These are phyloP conservation scores for Salix caprea DNA, from an alignment of 345 rosid genomes.

Conservation along the genomic window DNA sequence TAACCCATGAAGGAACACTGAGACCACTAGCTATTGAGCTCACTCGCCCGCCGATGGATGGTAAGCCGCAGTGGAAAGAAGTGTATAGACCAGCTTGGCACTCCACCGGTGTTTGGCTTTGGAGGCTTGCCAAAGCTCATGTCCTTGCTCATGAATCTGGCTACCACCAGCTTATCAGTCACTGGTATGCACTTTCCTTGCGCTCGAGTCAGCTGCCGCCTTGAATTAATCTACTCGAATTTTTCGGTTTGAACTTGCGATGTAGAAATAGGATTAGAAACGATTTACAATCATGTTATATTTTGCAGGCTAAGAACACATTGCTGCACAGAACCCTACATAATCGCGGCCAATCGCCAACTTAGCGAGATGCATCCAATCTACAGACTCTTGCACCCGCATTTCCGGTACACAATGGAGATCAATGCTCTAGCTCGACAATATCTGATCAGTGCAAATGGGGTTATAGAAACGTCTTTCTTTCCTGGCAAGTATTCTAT, in stretches of 20 bases:
- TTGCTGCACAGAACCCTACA: slow-evolving; percentile 47
- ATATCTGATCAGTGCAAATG: slow-evolving; percentile 42
- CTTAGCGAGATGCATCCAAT: slow-evolving; percentile 65
- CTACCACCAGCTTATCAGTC: slow-evolving; percentile 64
- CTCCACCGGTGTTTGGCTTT: slow-evolving; percentile 56
- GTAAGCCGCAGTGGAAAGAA: slow-evolving; percentile 62
- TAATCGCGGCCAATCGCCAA: slow-evolving; percentile 56
- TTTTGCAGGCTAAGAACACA: slow-evolving; percentile 18
- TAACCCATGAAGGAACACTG: slow-evolving; percentile 45
- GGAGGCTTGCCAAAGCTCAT: slow-evolving; percentile 73
- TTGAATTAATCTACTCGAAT: too few species aligned
- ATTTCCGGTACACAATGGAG: slow-evolving; percentile 71
- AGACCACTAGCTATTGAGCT: slow-evolving; percentile 64
- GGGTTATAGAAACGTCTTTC: slow-evolving; percentile 53
- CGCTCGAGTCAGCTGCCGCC: background rate
- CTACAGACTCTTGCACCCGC: slow-evolving; percentile 49
- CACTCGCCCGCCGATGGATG: slow-evolving; percentile 46
- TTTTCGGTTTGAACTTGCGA: background rate
- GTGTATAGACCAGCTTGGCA: slow-evolving; percentile 40
- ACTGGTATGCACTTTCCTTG: slow-evolving; percentile 40
- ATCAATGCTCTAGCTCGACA: slow-evolving; percentile 62
- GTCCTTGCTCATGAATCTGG: slow-evolving; percentile 58
- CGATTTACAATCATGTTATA: background rate
- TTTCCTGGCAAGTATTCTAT: slow-evolving; percentile 45
- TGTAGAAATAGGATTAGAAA: background rate